Base-by-base conservation (phyloP, 495 filamentous ascomycete species). In the Aspergillus wentii region DNA sequence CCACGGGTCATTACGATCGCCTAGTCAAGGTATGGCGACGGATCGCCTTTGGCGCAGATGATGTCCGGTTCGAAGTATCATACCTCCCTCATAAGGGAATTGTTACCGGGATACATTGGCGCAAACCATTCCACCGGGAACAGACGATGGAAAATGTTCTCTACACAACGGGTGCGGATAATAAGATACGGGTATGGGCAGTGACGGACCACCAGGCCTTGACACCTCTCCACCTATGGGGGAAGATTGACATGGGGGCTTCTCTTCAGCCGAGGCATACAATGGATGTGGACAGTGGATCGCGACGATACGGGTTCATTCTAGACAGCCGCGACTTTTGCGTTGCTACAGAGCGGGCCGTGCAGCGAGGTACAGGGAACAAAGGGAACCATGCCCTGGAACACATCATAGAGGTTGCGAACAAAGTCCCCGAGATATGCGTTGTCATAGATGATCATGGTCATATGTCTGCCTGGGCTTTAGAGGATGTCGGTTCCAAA, bases 11-110 rank as follows among this genome's bases (percentile, higher is more conserved):
- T 31, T 79, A 86, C 54, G 92, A 97, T 54, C 75, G 83, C 27
- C 67, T 97, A 15, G 79, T 91, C 33, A 99, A 97, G 62, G 74
- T 97, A 53, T 99, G 92, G 92, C 77, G 88, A 43, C 72, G 91
- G 44, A 64, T 94, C 14, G 85, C 83, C n/a, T 95, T 87, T 58
- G 87, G 86, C 13, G 74, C 78, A 8, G 81, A 85, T 43, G 85
- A 91, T 49, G 84, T 85, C 16, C 78, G 85, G 20, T 95, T 96
- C 57, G 92, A 97, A 49, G 86, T 89, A 51, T 78, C 80, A 4
- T 99, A 99, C 61, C 77, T 99, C 1, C 66, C 81, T 9, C 92
- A 99, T 60, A 89, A 88, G 1, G 67, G 74, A 32, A 65, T 82
- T 0, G 78, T 99, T 19, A 94, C 85, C 7, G 78, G 74, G 38